Evolutionary conservation across 768 basidiomycete species (phyloP).

Genomic region (Boletus sp.): DNA sequence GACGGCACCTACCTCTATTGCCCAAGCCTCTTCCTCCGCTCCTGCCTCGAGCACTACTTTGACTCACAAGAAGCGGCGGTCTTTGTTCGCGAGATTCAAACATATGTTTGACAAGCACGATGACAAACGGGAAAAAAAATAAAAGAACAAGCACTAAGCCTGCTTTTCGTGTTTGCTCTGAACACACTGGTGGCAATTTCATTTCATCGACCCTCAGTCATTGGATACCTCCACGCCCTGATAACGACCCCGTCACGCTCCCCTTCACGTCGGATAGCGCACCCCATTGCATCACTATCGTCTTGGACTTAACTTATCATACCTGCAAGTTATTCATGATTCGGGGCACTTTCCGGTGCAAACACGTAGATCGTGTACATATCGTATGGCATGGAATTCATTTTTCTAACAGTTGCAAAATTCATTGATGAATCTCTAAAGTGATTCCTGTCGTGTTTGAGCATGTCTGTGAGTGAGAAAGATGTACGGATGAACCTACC

Average conservation of each 20-base stretch:
- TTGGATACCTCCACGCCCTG: slow-evolving; percentile 1
- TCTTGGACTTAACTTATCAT: slow-evolving; percentile 21
- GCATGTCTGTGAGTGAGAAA: neutral
- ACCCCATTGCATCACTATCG: slow-evolving; percentile 6
- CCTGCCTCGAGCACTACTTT: slow-evolving; percentile 37
- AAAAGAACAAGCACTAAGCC: slow-evolving; percentile 24
- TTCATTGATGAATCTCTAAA: slow-evolving; percentile 37
- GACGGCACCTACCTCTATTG: neutral
- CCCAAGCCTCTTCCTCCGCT: slow-evolving; percentile 13
- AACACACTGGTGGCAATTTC: neutral
- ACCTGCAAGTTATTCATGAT: slow-evolving; percentile 11
- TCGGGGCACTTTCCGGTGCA: neutral
- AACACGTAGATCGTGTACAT: slow-evolving; percentile 21
- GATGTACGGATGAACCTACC: slow-evolving; percentile 43
- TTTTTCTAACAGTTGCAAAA: neutral
- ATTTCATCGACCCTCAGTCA: neutral
- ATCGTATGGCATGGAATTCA: neutral
- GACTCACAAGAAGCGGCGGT: slow-evolving; percentile 47
- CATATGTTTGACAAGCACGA: slow-evolving; percentile 51
- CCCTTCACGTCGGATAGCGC: slow-evolving; percentile 13
- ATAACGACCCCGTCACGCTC: slow-evolving; percentile 19
- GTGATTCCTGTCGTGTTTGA: slow-evolving; percentile 40
- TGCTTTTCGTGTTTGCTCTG: neutral
- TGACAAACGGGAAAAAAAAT: slow-evolving; percentile 36
- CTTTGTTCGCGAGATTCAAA: slow-evolving; percentile 53